Base-by-base conservation (phyloP, 2,329 filamentous ascomycete species). In the Thermoascus crustaceus region DNA sequence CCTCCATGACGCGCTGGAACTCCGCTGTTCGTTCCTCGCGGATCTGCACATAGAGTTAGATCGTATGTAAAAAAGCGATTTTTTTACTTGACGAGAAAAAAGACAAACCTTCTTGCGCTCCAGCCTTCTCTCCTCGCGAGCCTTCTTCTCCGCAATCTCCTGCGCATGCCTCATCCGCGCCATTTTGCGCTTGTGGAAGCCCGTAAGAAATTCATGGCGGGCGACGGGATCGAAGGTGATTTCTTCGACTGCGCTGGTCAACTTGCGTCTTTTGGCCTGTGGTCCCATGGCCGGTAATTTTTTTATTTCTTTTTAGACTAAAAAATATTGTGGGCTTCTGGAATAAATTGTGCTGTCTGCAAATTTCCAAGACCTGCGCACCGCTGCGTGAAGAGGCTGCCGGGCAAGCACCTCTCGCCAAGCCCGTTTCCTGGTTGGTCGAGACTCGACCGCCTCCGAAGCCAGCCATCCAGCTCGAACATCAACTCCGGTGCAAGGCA, bases 101-200 rank as follows among this genome's bases (percentile, higher is more conserved):
- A 7, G 4, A 40, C 66, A 18, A 67, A 89, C 89, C 76, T 86
- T 80, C 59, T 80, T 83, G 49, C 89, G 72, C 38, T 82, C 68
- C 39, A 74, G 68, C 38, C 88, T 73, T 55, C 74, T 84, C 58
- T 94, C 88, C 52, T 87, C 76, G 32, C 80, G 78, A 31, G 80
- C 86, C 55, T 75, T 79, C 61, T 85, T 82, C 30, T 76, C 79
- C 3, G 85, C 85, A 48, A 82, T 72, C 47, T 91, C 86, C 54
- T 91, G 83, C 2, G 89, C 89, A 60, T 80, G 71, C 66, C 94
- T 93, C 47, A 80, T 78, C 23, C 91, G 76, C 58, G 86, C 82
- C 35, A 84, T 67, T 62, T 95, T 96, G 61, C 91, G 82, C 72
- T 96, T 98, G 69, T 89, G 88, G 64, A 98, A 98, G 2, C 91